Evolutionary conservation across 2,329 filamentous ascomycete species (phyloP), one percentile per base, ranked within the genome.

Genomic region (Byssothecium circinans): DNA sequence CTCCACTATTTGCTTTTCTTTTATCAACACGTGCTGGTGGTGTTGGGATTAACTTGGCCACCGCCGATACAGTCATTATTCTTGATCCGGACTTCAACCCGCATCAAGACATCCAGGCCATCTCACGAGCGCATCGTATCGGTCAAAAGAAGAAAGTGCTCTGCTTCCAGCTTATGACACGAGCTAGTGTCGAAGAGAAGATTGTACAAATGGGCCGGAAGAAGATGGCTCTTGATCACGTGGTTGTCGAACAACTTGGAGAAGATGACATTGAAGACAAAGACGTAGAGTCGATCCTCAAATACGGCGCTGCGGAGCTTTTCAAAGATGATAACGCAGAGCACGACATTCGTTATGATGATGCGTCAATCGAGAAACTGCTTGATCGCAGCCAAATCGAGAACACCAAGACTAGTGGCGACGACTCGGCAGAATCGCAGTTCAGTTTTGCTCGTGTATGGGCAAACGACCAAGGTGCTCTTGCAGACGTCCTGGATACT

Each of bases 11-110:
- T 68, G 91, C 88, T 0, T 97, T 99, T 71, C 74, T 99, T 15
- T 79, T 99, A 0, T 97, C 92, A 0, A 99, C 95, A 3, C 86
- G 94, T 54, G 91, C 95, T 15, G 94, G 94, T 44, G 94, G 95
- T 62, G 92, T 99, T 0, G 95, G 94, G 14, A 99, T 99, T 76
- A 99, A 99, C 65, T 79, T 99, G 45, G 94, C 94, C 0, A 96
- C 91, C 7, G 94, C 94, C 2, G 94, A 99, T 65, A 99, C 94
- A 0, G 95, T 99, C 52, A 96, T 99, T 56, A 96, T 99, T 56
- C 84, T 97, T 57, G 91, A 99, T 61, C 90, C 90, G 0, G 94
- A 99, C 65, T 97, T 95, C 77, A 99, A 99, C 53, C 94, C 94
- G 0, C 94, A 99, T 65, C 94, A 99, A 71, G 95, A 99, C 63